Evolutionary conservation across 2,329 filamentous ascomycete species (phyloP), one percentile per base, ranked within the genome.

Genomic region (Camillea tinctor): DNA sequence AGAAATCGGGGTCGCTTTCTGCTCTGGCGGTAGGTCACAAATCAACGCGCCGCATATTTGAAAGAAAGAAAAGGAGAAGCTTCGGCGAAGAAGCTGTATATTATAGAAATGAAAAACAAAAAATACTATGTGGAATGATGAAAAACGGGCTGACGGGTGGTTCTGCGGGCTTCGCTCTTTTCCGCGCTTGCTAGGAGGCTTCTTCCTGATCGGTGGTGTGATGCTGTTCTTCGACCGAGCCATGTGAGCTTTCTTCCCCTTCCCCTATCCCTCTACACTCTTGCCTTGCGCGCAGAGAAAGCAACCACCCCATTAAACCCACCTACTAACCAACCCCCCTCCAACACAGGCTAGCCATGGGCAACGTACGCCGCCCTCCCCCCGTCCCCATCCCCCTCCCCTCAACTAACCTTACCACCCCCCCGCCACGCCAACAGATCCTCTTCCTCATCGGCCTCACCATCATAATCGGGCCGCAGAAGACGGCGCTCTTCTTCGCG

Each of bases 1-100:
- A 98, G 95, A 99, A 79, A 90, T 98, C 72, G 95, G 95, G 69
- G 93, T 97, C 64, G 92, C 93, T 75, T 99, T 99, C 82, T 98
- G 95, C 84, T 95, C 92, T 73, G 94, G 93, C 73, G 94, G 93
- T 97, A 89, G 69, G 91, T 89, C 6, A 7, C 3, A 30, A 30
- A 4, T 9, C 8, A 7, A 68, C 67, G 64, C 67, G n/a, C 40
- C 57, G 57, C 52, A 68, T 65, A 66, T 68, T 53, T 48, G 56
- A 50, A 53, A 59, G 23, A 48, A 23, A 60, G 51, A 64, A 70
- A 65, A 59, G 40, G 48, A 26, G 9, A 26, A 26, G 26, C 26
- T 30, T 9, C 3, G 7, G 26, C 13, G 26, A 30, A 30, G 7
- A 30, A 30, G n/a, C n/a, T n/a, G n/a, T 30, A 11, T 7, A 11